Conservation (phyloP, 2,329 filamentous ascomycete species). For the Apiospora kogelbergensis region DNA sequence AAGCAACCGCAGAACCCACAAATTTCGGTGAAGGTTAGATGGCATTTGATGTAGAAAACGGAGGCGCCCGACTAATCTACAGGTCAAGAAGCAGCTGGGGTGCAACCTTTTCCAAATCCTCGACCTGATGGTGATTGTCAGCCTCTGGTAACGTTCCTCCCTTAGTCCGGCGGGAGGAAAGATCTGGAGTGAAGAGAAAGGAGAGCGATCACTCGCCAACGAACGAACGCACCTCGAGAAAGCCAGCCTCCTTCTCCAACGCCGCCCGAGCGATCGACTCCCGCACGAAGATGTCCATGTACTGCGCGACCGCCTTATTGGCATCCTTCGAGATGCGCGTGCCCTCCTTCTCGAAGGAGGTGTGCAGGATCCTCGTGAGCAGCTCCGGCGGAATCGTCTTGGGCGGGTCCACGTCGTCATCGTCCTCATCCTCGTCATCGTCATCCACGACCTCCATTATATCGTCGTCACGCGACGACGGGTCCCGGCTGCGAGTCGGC, state of each 20-base stretch:
- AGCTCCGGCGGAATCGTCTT: conserved; percentile 70
- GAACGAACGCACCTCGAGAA: conserved; percentile 65
- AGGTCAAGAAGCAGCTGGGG: conserved; percentile 86
- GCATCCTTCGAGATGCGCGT: conserved; percentile 77
- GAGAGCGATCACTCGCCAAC: not conserved
- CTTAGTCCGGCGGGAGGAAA: not conserved
- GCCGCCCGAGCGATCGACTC: conserved; percentile 82
- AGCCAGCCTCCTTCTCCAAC: conserved; percentile 67
- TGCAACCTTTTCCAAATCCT: conserved; percentile 85
- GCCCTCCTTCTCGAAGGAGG: conserved; percentile 71
- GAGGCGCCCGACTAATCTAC: not conserved
- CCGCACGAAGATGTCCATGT: conserved; percentile 87
- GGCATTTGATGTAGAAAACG: not conserved
- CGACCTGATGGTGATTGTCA: conserved; percentile 55
- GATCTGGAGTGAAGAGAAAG: not conserved
- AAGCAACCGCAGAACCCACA: not conserved
- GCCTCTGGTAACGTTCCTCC: not conserved
- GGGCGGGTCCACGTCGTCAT: conserved; percentile 27
- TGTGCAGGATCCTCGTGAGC: conserved; percentile 73
- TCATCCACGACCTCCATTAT: conserved; percentile 12
- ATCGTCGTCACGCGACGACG: conserved; percentile 18
- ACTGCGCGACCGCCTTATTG: conserved; percentile 74
- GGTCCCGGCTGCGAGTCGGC: conserved; percentile 17
- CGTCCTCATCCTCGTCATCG: conserved; percentile 23
- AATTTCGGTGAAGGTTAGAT: not conserved